Evolutionary conservation across 73 alveolate genomes (phyloP), one percentile per base, ranked within the genome.

Genomic region (Paramecium tetraurelia): DNA sequence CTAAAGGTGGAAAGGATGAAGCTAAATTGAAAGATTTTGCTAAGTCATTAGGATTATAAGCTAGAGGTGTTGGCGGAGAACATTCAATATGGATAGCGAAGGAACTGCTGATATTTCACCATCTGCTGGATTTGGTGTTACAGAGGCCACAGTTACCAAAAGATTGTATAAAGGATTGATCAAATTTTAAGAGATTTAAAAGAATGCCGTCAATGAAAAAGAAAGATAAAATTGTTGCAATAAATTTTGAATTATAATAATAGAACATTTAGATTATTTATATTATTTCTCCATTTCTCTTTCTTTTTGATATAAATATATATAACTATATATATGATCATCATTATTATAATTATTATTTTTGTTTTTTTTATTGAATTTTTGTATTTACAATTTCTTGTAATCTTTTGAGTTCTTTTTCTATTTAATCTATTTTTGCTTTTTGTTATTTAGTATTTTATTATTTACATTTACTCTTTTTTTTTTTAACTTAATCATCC

Each of bases 31-130:
- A 63, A 63, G 53, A 63, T 5, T 27, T 63, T 27, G 84, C 84
- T 31, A 63, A 63, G 4, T 22, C 84, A 31, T 63, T 63, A 33
- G 84, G 84, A 63, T 63, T 63, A 63, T 27, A 63, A 63, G 84
- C 84, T 22, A 63, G 84, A 63, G 84, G 84, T 63, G 50, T 63
- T 63, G 84, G 84, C 0, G 84, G 84, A 3, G 84, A 63, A 33
- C 84, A 63, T 63, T 63, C 84, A 22, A 27, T 12, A 63, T 63
- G 84, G 84, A 63, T 63, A 63, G 84, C 2, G 84, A 63, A 33
- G 84, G 84, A 27, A 63, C 84, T 2, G 84, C 84, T 31, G 84
- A 63, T 24, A 63, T 63, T 63, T 63, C 84, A 10, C 84, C 84
- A 63, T 63, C 84, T 22, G 84, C 84, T 63, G 24, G 84, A 63